These are phyloP conservation scores for Bipolaris zeicola DNA, from an alignment of 2,329 filamentous ascomycete species.

Conservation along the genomic window DNA sequence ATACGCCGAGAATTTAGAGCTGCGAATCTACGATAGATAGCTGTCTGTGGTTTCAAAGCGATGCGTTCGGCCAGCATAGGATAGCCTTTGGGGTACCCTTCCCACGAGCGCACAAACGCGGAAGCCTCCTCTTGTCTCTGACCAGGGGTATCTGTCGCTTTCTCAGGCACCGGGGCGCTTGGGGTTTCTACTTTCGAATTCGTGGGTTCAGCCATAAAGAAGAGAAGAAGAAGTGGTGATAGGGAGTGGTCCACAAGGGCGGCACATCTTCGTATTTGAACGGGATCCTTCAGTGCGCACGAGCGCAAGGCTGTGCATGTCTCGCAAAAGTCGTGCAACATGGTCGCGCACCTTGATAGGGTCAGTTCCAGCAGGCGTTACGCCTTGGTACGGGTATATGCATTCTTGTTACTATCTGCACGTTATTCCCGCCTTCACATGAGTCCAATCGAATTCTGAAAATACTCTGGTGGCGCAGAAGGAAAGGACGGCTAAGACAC, in stretches of 20 bases:
- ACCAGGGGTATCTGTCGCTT: too few relatives aligned
- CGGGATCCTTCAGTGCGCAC: not conserved
- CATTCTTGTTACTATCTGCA: not conserved
- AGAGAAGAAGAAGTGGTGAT: too few relatives aligned
- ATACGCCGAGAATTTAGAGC: conserved; percentile 21
- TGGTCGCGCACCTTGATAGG: not conserved
- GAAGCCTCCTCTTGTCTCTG: not conserved
- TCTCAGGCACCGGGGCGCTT: not conserved
- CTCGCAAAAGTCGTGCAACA: not conserved
- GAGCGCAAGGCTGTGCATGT: not conserved
- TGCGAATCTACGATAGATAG: conserved; percentile 22
- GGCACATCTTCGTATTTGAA: not conserved
- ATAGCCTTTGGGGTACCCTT: conserved; percentile 13
- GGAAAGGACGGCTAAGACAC: too few relatives aligned
- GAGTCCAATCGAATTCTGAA: not conserved
- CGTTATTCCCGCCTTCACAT: not conserved
- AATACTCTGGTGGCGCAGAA: not conserved
- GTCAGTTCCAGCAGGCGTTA: not conserved
- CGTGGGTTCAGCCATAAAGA: too few relatives aligned
- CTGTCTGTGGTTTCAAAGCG: conserved; percentile 9
- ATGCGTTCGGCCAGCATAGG: conserved; percentile 19
- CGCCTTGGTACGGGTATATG: not conserved
- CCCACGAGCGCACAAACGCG: not conserved
- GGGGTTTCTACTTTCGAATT: not conserved
- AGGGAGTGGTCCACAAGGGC: too few relatives aligned